Percentiles rank a stretch among this genome's conserved stretches.
phyloP scores from a whole-genome alignment of 192 early-diverging fungal genomes.

The Pilobolus umbonatus region DNA sequence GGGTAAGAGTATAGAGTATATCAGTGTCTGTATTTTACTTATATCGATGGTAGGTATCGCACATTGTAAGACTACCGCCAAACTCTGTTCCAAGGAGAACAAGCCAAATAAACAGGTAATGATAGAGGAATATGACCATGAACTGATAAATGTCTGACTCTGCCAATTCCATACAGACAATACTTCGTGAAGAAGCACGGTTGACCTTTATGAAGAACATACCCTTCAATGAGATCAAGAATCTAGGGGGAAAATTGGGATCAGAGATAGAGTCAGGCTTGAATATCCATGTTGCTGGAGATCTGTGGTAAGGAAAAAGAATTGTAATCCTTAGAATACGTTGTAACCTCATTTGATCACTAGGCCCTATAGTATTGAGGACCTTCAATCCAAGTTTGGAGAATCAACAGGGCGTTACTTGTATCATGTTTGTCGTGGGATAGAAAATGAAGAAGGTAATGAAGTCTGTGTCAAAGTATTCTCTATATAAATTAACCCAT shows the following conservation, averaged over 20 bases:
- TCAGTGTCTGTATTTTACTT: background rate
- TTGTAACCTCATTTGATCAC: background rate
- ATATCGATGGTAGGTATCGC: slow-evolving; percentile 59
- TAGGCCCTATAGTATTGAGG: slow-evolving; percentile 42
- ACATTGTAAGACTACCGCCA: slow-evolving; percentile 83
- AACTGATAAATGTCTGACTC: background rate
- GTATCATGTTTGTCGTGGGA: slow-evolving; percentile 55
- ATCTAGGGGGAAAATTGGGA: slow-evolving; percentile 86
- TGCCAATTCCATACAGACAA: slow-evolving; percentile 45
- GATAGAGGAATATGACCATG: background rate
- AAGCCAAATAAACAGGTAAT: slow-evolving; percentile 78
- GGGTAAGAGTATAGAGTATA: slow-evolving; percentile 27
- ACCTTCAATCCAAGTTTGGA: slow-evolving; percentile 50
- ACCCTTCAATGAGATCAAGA: slow-evolving; percentile 75
- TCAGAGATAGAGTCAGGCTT: slow-evolving; percentile 58
- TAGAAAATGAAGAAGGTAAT: slow-evolving; percentile 48
- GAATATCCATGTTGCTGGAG: slow-evolving; percentile 51
- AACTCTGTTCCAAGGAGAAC: slow-evolving; percentile 77
- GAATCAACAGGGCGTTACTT: slow-evolving; percentile 50
- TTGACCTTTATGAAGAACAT: slow-evolving; percentile 55
- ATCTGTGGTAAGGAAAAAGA: slow-evolving; percentile 37
- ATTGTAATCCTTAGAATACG: background rate
- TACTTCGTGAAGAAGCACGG: slow-evolving; percentile 56
- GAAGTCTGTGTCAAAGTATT: too few relatives aligned
- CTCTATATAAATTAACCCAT: background rate